Conservation (phyloP, 371 early-diverging fungal genomes). For the Mucor lusitanicus region DNA sequence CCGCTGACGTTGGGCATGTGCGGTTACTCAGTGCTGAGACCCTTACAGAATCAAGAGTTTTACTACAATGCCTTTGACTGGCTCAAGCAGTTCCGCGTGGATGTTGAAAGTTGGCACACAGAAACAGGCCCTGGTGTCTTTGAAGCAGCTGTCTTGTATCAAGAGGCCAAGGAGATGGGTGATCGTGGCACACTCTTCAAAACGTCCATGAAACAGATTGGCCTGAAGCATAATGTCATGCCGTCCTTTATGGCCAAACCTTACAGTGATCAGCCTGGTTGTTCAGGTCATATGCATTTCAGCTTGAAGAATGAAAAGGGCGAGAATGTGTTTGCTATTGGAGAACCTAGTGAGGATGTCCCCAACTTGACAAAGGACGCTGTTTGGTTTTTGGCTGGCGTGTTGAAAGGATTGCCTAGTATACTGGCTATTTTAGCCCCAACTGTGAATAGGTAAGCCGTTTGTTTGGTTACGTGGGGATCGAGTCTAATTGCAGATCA, state of each 20-base stretch:
- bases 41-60: slow-evolving; percentile 69
- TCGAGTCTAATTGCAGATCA: background rate
- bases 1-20: slow-evolving; percentile 81
- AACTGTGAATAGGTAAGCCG: slow-evolving; percentile 68
- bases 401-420: slow-evolving; percentile 73
- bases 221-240: slow-evolving; percentile 68
- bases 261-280: slow-evolving; percentile 71
- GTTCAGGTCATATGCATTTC: slow-evolving; percentile 85
- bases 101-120: slow-evolving; percentile 81
- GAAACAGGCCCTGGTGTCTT: slow-evolving; percentile 89
- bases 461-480: background rate
- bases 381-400: slow-evolving; percentile 75
- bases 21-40: slow-evolving; percentile 82
- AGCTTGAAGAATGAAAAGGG: slow-evolving; percentile 58
- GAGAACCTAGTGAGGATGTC: slow-evolving; percentile 12
- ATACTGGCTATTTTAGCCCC: slow-evolving; percentile 80
- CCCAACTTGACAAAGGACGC: slow-evolving; percentile 58
- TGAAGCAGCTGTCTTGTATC: slow-evolving; percentile 78
- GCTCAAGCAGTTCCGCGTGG: slow-evolving; percentile 62
- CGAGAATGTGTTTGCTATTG: slow-evolving; percentile 57
- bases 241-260: slow-evolving; percentile 91
- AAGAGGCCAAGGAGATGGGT: slow-evolving; percentile 64
- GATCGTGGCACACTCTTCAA: slow-evolving; percentile 85
- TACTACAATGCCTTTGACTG: slow-evolving; percentile 75
- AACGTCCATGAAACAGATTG: slow-evolving; percentile 75